Evolutionary conservation across 306 rosid species (phyloP).

Genomic region (Chamaecrista fasciculata): DNA sequence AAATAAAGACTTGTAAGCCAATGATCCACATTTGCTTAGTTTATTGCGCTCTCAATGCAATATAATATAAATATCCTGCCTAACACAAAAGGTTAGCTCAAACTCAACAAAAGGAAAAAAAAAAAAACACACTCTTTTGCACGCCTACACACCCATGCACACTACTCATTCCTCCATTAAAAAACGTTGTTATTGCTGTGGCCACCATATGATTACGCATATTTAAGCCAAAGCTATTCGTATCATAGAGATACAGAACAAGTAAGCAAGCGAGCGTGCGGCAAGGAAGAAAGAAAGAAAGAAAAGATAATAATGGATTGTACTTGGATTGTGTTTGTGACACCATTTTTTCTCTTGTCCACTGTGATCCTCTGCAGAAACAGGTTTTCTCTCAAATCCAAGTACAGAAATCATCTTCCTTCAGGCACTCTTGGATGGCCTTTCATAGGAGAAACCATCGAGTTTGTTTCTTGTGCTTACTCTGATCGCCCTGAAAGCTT

Average conservation of each 20-base stretch:
- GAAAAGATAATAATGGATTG: constrained; percentile 50
- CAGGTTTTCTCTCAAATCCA: constrained; percentile 46
- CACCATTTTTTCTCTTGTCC: constrained; percentile 42
- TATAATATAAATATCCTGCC: constrained; percentile 17
- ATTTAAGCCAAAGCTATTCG: constrained; percentile 51
- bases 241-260: constrained; percentile 27
- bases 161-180: constrained; percentile 40
- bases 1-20: background rate
- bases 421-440: constrained; percentile 90
- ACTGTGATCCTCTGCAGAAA: constrained; percentile 46
- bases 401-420: constrained; percentile 53
- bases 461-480: constrained; percentile 79
- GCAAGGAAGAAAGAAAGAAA: background rate
- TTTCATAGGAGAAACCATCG: constrained; percentile 82
- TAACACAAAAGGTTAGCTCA: constrained; percentile 3
- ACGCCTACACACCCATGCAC: constrained; percentile 42
- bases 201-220: constrained; percentile 51
- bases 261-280: background rate
- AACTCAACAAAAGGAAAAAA: background rate
- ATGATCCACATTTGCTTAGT: background rate
- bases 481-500: constrained; percentile 89
- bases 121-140: constrained; percentile 22
- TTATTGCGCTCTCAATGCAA: constrained; percentile 21
- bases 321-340: constrained; percentile 52
- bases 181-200: constrained; percentile 32